Conservation (phyloP, 148 eudicot species). For the Rhododendron griersonianum region DNA sequence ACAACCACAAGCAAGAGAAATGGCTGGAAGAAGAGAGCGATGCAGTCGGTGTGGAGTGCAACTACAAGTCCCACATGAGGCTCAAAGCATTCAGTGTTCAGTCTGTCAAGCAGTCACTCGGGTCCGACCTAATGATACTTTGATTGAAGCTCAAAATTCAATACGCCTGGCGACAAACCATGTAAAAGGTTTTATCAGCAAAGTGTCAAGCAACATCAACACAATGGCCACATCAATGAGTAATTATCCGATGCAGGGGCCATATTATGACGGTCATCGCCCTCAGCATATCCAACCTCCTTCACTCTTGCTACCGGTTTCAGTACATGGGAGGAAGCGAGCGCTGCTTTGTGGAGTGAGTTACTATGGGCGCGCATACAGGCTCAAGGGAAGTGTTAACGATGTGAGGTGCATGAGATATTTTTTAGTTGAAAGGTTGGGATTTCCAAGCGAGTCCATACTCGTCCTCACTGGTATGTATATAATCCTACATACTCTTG, state of each 20-base stretch:
- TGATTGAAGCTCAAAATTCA: neutral
- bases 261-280: conserved; percentile 3
- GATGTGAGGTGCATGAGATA: conserved; percentile 29
- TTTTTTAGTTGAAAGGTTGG: conserved; percentile 20
- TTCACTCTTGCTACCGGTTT: conserved; percentile 13
- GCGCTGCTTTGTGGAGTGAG: conserved; percentile 40
- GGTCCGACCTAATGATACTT: conserved; percentile 6
- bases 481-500: neutral
- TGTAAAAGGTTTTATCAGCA: neutral
- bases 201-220: neutral
- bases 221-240: neutral
- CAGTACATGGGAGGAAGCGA: conserved; percentile 32
- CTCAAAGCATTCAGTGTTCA: conserved; percentile 10
- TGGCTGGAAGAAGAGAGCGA: conserved; percentile 13
- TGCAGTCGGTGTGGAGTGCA: conserved; percentile 14
- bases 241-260: conserved; percentile 1
- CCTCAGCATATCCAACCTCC: neutral
- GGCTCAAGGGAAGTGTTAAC: conserved; percentile 33
- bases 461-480: conserved; percentile 37
- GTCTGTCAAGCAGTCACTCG: conserved; percentile 13
- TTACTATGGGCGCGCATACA: conserved; percentile 30
- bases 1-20: neutral
- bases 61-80: conserved; percentile 1
- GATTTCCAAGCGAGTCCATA: conserved; percentile 30
- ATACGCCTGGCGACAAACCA: neutral